Conservation (phyloP, 495 filamentous ascomycete species). For the Aspergillus steynii region DNA sequence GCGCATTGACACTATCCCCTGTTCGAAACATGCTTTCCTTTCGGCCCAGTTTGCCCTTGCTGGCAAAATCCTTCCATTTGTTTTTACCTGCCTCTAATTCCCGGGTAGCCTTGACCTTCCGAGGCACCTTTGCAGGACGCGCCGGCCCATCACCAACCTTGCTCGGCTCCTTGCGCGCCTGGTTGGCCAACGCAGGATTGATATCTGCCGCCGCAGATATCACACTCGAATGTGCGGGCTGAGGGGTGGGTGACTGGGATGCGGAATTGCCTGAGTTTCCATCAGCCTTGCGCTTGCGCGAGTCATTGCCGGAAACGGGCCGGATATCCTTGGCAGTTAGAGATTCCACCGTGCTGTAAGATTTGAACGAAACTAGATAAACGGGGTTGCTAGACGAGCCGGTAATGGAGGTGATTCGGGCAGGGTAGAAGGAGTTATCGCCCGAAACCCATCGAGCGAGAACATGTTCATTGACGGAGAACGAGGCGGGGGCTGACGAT, state of each 20-base stretch:
- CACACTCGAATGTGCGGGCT: conserved; percentile 55
- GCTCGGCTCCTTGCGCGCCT: conserved; percentile 65
- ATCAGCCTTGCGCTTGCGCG: conserved; percentile 90
- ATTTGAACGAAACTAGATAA: conserved; percentile 92
- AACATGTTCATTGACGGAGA: conserved; percentile 86
- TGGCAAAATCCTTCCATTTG: conserved; percentile 91
- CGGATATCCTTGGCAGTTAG: conserved; percentile 82
- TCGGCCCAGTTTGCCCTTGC: conserved; percentile 77
- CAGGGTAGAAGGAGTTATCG: conserved; percentile 88
- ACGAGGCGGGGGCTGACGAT: conserved; percentile 51
- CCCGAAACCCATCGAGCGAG: conserved; percentile 88
- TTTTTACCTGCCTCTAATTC: conserved; percentile 87
- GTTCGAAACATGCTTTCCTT: conserved; percentile 99
- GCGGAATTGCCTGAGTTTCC: conserved; percentile 59
- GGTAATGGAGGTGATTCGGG: conserved; percentile 89
- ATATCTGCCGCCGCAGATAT: conserved; percentile 88
- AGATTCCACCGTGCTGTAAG: conserved; percentile 80
- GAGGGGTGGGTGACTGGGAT: conserved; percentile 46
- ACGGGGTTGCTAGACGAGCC: conserved; percentile 84
- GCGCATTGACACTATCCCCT: conserved; percentile 76
- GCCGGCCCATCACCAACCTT: conserved; percentile 67
- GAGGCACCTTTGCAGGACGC: conserved; percentile 63
- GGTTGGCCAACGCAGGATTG: conserved; percentile 73
- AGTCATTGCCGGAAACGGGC: conserved; percentile 63
- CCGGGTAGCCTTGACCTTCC: conserved; percentile 88